These are phyloP conservation scores for Teratosphaeria viscida DNA, from an alignment of 2,329 filamentous ascomycete species.

Conservation along the genomic window DNA sequence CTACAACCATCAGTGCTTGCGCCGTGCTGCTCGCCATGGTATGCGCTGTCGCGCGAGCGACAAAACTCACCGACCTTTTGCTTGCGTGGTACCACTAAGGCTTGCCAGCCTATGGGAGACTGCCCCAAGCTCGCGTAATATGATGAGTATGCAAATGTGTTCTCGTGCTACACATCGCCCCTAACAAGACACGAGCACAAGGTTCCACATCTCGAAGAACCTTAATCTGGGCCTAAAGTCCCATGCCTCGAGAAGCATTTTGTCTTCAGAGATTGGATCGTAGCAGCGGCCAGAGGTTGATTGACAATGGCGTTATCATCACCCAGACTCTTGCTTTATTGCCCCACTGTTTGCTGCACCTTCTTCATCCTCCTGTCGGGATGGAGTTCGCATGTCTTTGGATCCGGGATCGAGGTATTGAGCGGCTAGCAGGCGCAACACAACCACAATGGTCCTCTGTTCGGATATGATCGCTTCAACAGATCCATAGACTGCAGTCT, in stretches of 20 bases:
- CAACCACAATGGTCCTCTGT: constrained; percentile 38
- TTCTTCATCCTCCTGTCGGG: constrained; percentile 52
- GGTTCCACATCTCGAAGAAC: constrained; percentile 34
- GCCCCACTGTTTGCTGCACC: constrained; percentile 31
- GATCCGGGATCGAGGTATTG: constrained; percentile 53
- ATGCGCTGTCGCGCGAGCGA: not conserved
- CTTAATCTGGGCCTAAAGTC: constrained; percentile 37
- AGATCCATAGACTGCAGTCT: constrained; percentile 62
- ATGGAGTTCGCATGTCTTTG: constrained; percentile 63
- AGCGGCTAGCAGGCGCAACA: constrained; percentile 62
- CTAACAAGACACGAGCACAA: not conserved
- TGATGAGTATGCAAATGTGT: not conserved
- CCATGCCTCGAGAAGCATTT: constrained; percentile 36
- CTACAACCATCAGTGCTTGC: not conserved
- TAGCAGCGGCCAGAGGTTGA: constrained; percentile 33
- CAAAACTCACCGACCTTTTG: not conserved
- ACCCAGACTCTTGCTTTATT: constrained; percentile 43
- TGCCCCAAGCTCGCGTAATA: not conserved
- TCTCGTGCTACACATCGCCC: not conserved
- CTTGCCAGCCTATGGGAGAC: not conserved
- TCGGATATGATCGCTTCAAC: constrained; percentile 4
- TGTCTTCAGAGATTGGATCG: constrained; percentile 36
- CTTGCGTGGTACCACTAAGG: not conserved
- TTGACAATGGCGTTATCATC: constrained; percentile 36
- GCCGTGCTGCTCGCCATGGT: not conserved